These are phyloP conservation scores for Saturnispora halmiae DNA, from an alignment of 805 yeast genomes.

Conservation along the genomic window DNA sequence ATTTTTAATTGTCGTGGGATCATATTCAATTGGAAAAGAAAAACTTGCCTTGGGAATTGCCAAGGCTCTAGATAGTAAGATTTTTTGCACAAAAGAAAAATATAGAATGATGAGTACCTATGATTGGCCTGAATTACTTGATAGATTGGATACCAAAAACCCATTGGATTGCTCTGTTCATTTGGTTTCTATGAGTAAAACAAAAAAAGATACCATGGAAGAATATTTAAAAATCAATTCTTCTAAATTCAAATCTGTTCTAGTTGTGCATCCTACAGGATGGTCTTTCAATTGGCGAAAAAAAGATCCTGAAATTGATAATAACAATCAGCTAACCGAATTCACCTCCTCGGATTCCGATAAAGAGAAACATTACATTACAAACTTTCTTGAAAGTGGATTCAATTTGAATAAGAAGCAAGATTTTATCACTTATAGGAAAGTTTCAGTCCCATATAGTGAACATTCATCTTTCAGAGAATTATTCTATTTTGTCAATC, in stretches of 20 bases:
- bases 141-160: conserved; percentile 33
- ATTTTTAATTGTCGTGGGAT: conserved; percentile 60
- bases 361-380: not conserved
- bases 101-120: conserved; percentile 38
- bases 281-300: conserved; percentile 52
- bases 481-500: conserved; percentile 52
- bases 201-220: conserved; percentile 37
- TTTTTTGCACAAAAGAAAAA: conserved; percentile 43
- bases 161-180: conserved; percentile 53
- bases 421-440: conserved; percentile 15
- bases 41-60: conserved; percentile 65
- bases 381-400: conserved; percentile 9
- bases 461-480: conserved; percentile 92
- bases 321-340: not conserved
- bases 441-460: conserved; percentile 56
- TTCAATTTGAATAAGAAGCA: conserved; percentile 6
- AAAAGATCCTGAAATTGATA: not conserved
- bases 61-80: conserved; percentile 40
- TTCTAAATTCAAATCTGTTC: conserved; percentile 44
- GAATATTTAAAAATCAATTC: conserved; percentile 42
- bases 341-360: conserved; percentile 11
- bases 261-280: conserved; percentile 85
- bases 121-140: conserved; percentile 35
- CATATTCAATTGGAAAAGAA: conserved; percentile 91
- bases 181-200: conserved; percentile 58